Evolutionary conservation across 805 yeast species (phyloP).

Genomic region (Saccharomycopsis microspora): DNA sequence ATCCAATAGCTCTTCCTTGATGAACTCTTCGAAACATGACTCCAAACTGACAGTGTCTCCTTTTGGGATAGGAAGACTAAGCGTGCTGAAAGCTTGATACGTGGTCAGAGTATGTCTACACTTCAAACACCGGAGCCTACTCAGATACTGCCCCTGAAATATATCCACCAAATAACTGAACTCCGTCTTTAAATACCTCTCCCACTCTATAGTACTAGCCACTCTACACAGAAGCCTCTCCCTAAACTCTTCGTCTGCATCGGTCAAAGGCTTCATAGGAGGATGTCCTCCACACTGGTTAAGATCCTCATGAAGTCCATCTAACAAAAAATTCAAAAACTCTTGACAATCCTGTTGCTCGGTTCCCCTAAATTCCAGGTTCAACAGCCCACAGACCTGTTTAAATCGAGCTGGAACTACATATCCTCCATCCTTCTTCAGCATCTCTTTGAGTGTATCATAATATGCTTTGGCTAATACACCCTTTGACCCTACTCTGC

Average conservation of each 20-base stretch:
- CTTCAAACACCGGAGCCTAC: slow-evolving; percentile 61
- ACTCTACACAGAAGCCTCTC: slow-evolving; percentile 66
- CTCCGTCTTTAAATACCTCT: slow-evolving; percentile 66
- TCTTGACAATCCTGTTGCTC: slow-evolving; percentile 86
- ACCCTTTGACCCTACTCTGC: slow-evolving; percentile 75
- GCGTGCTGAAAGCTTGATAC: slow-evolving; percentile 68
- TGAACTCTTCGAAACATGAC: slow-evolving; percentile 70
- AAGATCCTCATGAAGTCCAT: slow-evolving; percentile 73
- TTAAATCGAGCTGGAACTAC: slow-evolving; percentile 59
- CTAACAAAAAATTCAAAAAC: slow-evolving; percentile 63
- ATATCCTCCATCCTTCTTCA: slow-evolving; percentile 31
- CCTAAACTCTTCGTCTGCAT: slow-evolving; percentile 60
- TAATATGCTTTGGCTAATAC: slow-evolving; percentile 61
- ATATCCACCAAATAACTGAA: slow-evolving; percentile 70
- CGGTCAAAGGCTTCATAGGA: slow-evolving; percentile 46
- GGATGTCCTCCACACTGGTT: slow-evolving; percentile 52
- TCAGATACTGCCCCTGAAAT: slow-evolving; percentile 82
- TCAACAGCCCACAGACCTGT: slow-evolving; percentile 52
- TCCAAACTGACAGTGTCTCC: slow-evolving; percentile 28
- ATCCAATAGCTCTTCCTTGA: slow-evolving; percentile 60
- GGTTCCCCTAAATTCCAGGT: slow-evolving; percentile 48
- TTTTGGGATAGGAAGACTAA: slow-evolving; percentile 70
- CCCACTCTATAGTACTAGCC: slow-evolving; percentile 91
- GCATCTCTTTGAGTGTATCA: slow-evolving; percentile 43
- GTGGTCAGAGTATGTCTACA: slow-evolving; percentile 78